Percentiles rank a stretch among this genome's conserved stretches.
phyloP scores from a whole-genome alignment of 2,329 filamentous ascomycete species.

The Parasarocladium wereldwijsianum region DNA sequence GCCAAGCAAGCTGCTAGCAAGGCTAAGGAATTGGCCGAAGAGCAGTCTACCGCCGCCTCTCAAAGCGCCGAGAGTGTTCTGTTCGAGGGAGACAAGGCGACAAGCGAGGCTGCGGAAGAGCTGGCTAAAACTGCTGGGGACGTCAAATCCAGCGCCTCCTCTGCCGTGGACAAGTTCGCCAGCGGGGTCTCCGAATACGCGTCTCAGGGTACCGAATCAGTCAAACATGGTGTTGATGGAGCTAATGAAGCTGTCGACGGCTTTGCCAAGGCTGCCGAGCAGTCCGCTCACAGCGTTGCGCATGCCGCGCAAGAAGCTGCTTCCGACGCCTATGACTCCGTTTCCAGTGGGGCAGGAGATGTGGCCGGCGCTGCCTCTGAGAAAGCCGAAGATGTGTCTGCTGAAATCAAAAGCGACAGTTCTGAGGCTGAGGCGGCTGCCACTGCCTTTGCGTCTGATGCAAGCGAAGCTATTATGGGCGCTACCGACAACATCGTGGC shows the following conservation, averaged over 20 bases:
- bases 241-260: slow-evolving; percentile 9
- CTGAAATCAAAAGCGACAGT: slow-evolving; percentile 7
- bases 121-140: slow-evolving; percentile 5
- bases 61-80: slow-evolving; percentile 6
- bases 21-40: not conserved
- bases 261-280: slow-evolving; percentile 8
- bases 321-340: not conserved
- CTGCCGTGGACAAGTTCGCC: slow-evolving; percentile 7
- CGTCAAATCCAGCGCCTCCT: slow-evolving; percentile 6
- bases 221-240: slow-evolving; percentile 5
- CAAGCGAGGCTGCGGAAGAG: slow-evolving; percentile 4
- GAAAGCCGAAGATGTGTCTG: slow-evolving; percentile 7
- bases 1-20: slow-evolving; percentile 1
- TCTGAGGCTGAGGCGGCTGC: slow-evolving; percentile 11
- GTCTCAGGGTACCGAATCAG: slow-evolving; percentile 2
- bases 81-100: slow-evolving; percentile 4
- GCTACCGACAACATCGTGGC: slow-evolving; percentile 11
- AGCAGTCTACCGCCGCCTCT: slow-evolving; percentile 5
- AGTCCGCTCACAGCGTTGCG: not conserved
- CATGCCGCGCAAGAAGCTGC: not conserved
- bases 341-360: slow-evolving; percentile 4
- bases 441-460: slow-evolving; percentile 11
- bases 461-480: slow-evolving; percentile 12
- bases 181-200: slow-evolving; percentile 8
- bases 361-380: slow-evolving; percentile 10